Evolutionary conservation across 495 filamentous ascomycete genomes (phyloP).

Genomic region (Talaromyces nanjingensis): DNA sequence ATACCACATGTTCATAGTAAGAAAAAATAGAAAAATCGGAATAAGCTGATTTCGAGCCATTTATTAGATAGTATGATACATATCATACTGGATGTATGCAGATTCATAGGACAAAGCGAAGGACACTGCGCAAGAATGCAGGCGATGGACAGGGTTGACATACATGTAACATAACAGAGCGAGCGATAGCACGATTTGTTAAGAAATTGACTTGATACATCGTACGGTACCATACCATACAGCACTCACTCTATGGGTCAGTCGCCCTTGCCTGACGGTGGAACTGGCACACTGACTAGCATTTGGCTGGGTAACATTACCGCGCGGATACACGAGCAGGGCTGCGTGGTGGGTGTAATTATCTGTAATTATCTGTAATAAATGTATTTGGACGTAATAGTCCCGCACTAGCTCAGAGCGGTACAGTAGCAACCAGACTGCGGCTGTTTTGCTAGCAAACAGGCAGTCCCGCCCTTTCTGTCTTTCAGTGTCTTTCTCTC

Average conservation of each 20-base stretch:
- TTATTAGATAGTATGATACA: neutral
- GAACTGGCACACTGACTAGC: neutral
- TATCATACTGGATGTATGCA: neutral
- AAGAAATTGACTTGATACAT: neutral
- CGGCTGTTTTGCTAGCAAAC: conserved; percentile 15
- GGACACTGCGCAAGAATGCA: neutral
- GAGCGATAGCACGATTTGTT: neutral
- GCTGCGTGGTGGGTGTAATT: neutral
- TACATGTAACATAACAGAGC: neutral
- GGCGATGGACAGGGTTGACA: neutral
- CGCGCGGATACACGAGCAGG: neutral
- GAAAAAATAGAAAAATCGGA: neutral
- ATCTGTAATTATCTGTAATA: neutral
- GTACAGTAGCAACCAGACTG: conserved; percentile 1
- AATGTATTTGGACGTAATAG: neutral
- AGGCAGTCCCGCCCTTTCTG: conserved; percentile 18
- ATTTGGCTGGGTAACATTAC: neutral
- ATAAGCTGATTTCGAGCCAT: neutral
- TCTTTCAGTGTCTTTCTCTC: conserved; percentile 18
- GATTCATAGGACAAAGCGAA: neutral
- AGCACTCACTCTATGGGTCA: neutral
- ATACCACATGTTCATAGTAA: neutral
- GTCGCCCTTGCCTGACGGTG: neutral
- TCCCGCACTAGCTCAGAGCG: neutral
- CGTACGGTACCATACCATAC: neutral